Evolutionary conservation across 345 rosid species (phyloP).

Genomic region (Euphorbia lathyris): DNA sequence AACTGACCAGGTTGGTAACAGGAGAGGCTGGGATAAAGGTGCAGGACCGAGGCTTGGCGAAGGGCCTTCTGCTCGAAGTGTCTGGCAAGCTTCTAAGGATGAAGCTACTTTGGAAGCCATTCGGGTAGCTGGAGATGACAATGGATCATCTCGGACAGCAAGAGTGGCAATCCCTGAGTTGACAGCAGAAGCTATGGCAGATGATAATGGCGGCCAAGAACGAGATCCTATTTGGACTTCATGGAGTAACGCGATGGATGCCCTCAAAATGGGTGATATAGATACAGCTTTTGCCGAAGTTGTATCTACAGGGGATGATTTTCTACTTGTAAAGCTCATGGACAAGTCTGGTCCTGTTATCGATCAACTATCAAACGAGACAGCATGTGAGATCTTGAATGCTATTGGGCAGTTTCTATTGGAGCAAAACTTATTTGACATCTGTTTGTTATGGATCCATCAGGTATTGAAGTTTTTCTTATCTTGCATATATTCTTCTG

Average conservation of each 20-base stretch:
- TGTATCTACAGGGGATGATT: conserved; percentile 73
- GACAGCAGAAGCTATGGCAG: conserved; percentile 79
- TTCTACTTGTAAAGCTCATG: conserved; percentile 88
- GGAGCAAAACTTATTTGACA: conserved; percentile 75
- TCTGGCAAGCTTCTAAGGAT: conserved; percentile 99
- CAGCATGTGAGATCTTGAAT: conserved; percentile 65
- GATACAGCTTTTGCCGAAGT: conserved; percentile 93
- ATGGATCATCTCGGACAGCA: conserved; percentile 53
- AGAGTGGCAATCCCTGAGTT: conserved; percentile 70
- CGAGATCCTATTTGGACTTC: conserved; percentile 81
- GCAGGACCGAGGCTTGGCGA: conserved; percentile 81
- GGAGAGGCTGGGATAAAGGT: conserved; percentile 88
- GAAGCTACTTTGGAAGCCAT: conserved; percentile 99
- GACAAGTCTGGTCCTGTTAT: conserved; percentile 85
- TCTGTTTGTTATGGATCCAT: conserved; percentile 93
- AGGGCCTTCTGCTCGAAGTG: conserved; percentile 99
- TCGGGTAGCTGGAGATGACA: conserved; percentile 96
- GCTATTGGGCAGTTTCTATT: conserved; percentile 73
- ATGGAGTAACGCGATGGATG: conserved; percentile 96
- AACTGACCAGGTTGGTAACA: conserved; percentile 58
- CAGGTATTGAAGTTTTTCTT: conserved; percentile 46
- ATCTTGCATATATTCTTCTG: background rate
- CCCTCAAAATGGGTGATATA: conserved; percentile 76
- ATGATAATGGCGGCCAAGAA: conserved; percentile 63
- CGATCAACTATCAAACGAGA: conserved; percentile 85